Evolutionary conservation across 2,329 filamentous ascomycete genomes (phyloP).

Genomic region (Penicillium janthinellum): DNA sequence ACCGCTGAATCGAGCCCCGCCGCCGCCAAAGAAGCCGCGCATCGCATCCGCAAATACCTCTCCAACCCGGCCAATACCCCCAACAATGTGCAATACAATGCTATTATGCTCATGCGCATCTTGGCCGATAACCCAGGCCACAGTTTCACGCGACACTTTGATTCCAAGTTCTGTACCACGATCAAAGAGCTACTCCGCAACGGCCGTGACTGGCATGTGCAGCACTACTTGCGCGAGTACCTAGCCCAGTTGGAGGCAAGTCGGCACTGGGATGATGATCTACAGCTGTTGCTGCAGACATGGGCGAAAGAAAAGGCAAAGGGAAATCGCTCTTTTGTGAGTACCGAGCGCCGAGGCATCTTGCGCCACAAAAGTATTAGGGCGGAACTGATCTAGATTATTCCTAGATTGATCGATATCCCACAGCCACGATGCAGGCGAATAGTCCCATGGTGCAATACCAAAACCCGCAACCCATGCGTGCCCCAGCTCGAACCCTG

Average conservation of each 20-base stretch:
- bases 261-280: constrained; percentile 72
- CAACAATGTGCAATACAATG: constrained; percentile 86
- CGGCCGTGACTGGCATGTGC: constrained; percentile 72
- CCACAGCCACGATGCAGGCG: background rate
- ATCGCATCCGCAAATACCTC: constrained; percentile 79
- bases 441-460: background rate
- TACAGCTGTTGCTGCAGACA: constrained; percentile 74
- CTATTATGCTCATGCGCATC: constrained; percentile 92
- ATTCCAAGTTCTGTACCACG: constrained; percentile 77
- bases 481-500: constrained; percentile 22
- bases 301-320: constrained; percentile 85
- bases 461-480: background rate
- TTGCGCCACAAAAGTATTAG: background rate
- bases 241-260: constrained; percentile 74
- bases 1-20: constrained; percentile 86
- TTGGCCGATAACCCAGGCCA: constrained; percentile 86
- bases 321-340: constrained; percentile 50
- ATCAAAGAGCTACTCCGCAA: constrained; percentile 73
- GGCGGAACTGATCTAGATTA: background rate
- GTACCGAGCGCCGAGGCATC: background rate
- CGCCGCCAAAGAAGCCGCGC: constrained; percentile 79
- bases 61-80: constrained; percentile 66
- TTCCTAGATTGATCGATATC: constrained; percentile 13
- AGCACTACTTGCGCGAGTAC: constrained; percentile 85
- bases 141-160: constrained; percentile 88